Evolutionary conservation across 179 eudicot genomes (phyloP).

Genomic region (Beta macrorhiza): DNA sequence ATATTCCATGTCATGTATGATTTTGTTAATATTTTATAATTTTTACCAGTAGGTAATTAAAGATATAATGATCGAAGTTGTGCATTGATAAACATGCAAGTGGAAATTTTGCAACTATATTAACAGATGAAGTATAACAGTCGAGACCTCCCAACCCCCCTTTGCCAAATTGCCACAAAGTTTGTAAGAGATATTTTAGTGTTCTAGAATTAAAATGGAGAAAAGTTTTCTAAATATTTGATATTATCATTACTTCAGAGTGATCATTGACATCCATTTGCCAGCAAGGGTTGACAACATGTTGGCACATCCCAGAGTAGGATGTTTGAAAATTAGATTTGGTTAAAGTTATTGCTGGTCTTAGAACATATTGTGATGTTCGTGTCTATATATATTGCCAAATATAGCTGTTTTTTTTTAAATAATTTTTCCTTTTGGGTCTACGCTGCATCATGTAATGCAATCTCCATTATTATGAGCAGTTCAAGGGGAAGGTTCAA

Average conservation of each 20-base stretch:
- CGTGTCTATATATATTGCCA: not conserved
- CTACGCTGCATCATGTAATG: not conserved
- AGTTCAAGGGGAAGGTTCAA: slow-evolving; percentile 69
- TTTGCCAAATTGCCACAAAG: not conserved
- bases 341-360: not conserved
- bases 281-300: not conserved
- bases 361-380: not conserved
- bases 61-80: no score
- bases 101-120: no score
- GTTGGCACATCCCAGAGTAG: not conserved
- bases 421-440: not conserved
- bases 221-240: not conserved
- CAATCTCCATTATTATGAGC: slow-evolving; percentile 14
- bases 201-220: not conserved
- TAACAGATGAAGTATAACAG: no score
- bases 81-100: no score
- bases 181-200: not conserved
- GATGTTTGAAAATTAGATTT: not conserved
- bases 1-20: no score
- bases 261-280: not conserved
- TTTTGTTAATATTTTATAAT: no score
- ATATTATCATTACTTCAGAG: not conserved
- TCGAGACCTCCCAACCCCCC: no score
- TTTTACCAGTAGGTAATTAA: no score
- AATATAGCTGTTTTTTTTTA: not conserved